Evolutionary conservation across 768 basidiomycete species (phyloP), one percentile per base, ranked within the genome.

Genomic region (Amanita phalloides): DNA sequence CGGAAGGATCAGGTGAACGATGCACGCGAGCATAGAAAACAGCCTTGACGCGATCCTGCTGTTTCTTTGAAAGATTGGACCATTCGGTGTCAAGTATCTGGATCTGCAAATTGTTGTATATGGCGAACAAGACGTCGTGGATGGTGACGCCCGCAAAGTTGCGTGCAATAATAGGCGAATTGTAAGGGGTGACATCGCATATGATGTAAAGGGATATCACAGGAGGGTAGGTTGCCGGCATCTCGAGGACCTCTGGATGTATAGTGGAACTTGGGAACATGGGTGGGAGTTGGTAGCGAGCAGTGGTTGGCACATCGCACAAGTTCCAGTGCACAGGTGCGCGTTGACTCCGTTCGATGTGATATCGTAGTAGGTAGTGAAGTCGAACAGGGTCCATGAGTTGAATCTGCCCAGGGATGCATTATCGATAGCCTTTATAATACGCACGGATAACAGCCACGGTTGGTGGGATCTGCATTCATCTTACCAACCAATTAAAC

Each of bases 71-170:
- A 48, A 77, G 55, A 28, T 54, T 49, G 7, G 73, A 63, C 73
- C 76, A 79, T 53, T 79, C 77, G 0, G 49, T 48, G 6, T 60
- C 65, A 11, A 56, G 65, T 48, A 81, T 64, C 5, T 66, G 74
- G 4, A 45, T 60, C 13, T 64, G 63, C 21, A 79, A 57, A 32
- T 66, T 64, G 10, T 55, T 45, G 60, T 73, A 66, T 42, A 81
- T 75, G n/a, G 72, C 70, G 1, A 66, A 51, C 3, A 82, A 62
- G 20, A 82, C 67, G 43, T 82, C 75, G n/a, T 60, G 61, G 50
- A 82, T 59, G 2, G 78, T 81, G 38, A 82, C 72, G 7, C 74
- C 75, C 0, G 59, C 57, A 6, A 67, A 62, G 56, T 74, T 76
- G n/a, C 60, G 56, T 7, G 66, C 68, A 8, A 66, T 55, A 28